phyloP scores from a whole-genome alignment of 352 stramenopile genomes.

The Pythium dissimile region DNA sequence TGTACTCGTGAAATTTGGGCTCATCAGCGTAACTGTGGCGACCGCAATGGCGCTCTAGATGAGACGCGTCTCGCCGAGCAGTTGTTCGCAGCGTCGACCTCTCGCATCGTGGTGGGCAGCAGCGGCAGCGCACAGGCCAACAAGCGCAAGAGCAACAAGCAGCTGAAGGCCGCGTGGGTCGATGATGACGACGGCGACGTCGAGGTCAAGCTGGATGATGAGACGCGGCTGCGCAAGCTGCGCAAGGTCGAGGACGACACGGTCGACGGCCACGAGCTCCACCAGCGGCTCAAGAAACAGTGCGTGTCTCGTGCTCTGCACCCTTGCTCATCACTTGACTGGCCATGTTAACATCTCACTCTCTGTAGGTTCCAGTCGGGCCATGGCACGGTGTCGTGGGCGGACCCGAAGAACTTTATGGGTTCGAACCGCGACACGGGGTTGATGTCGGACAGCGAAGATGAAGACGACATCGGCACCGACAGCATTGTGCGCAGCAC shows the following conservation, averaged over 20 bases:
- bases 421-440: conserved; percentile 21
- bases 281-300: conserved; percentile 80
- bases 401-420: conserved; percentile 69
- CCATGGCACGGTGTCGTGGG: conserved; percentile 60
- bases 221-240: conserved; percentile 77
- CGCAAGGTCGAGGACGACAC: conserved; percentile 73
- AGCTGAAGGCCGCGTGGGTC: conserved; percentile 69
- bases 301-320: conserved; percentile 22
- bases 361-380: conserved; percentile 48
- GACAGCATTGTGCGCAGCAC: conserved; percentile 52
- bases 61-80: conserved; percentile 55
- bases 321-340: background rate
- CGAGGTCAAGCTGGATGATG: conserved; percentile 63
- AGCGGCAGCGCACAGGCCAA: conserved; percentile 1
- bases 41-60: conserved; percentile 17
- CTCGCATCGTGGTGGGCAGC: conserved; percentile 4
- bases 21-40: background rate
- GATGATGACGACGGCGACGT: conserved; percentile 85
- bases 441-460: conserved; percentile 48
- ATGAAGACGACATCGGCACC: conserved; percentile 52
- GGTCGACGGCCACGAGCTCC: conserved; percentile 65
- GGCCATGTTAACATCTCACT: background rate
- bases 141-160: conserved; percentile 32
- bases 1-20: background rate
- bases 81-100: conserved; percentile 33